Conservation (phyloP, 352 stramenopile genomes). For the Phytopythium chamaehyphon region DNA sequence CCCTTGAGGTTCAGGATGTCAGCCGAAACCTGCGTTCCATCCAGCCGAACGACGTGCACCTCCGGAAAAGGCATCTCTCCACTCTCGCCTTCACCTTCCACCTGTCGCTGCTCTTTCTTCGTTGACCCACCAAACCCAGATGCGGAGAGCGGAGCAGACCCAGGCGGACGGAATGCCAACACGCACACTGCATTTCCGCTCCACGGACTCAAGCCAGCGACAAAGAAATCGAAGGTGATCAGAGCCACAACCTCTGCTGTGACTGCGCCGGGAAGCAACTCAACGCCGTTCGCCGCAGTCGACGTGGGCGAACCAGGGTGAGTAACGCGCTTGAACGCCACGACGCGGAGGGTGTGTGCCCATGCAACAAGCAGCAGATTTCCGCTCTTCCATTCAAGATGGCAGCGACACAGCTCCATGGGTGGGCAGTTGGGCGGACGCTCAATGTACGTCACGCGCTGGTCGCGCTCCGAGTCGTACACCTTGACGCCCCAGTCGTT, state of each 20-base stretch:
- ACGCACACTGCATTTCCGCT: constrained; percentile 51
- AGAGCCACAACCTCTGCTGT: constrained; percentile 68
- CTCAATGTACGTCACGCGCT: constrained; percentile 82
- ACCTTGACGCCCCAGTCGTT: constrained; percentile 88
- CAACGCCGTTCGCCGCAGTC: constrained; percentile 15
- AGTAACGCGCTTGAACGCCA: constrained; percentile 61
- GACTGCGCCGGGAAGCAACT: constrained; percentile 23
- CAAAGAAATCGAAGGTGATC: constrained; percentile 82
- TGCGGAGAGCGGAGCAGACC: constrained; percentile 19
- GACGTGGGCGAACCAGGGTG: constrained; percentile 32
- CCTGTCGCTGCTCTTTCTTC: constrained; percentile 33
- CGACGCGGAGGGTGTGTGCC: constrained; percentile 73
- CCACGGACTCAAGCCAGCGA: constrained; percentile 73
- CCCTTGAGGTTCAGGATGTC: constrained; percentile 73
- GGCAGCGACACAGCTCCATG: constrained; percentile 78
- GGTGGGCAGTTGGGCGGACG: constrained; percentile 71
- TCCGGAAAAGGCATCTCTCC: constrained; percentile 78
- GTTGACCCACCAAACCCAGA: constrained; percentile 18
- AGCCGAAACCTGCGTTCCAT: constrained; percentile 84
- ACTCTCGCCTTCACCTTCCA: constrained; percentile 69
- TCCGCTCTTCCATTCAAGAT: constrained; percentile 70
- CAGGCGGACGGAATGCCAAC: constrained; percentile 66
- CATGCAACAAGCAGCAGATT: constrained; percentile 66
- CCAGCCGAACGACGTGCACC: constrained; percentile 83
- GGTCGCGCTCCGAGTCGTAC: constrained; percentile 69